Percentiles rank a stretch among this genome's conserved stretches.
These are phyloP conservation scores for Cutaneotrichosporon spelunceum DNA, from an alignment of 1,284 basidiomycete genomes.

Conservation along the genomic window DNA sequence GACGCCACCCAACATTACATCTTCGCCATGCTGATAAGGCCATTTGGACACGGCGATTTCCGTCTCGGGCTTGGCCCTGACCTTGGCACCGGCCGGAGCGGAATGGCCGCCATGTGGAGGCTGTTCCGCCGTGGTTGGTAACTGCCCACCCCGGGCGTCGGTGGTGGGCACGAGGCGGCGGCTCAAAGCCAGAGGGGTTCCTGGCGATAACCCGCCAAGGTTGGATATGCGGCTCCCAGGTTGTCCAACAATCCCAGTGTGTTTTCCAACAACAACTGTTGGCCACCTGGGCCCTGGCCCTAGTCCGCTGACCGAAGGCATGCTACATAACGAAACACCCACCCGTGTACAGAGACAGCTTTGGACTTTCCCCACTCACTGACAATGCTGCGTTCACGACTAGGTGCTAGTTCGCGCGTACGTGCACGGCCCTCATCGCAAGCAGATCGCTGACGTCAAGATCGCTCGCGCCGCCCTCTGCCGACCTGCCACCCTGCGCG, in stretches of 20 bases:
- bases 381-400: not conserved
- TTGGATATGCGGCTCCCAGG: not conserved
- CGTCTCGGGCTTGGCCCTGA: not conserved
- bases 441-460: not conserved
- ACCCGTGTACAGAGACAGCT: not conserved
- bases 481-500: not conserved
- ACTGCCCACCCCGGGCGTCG: too few relatives aligned
- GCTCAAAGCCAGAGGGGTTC: not conserved
- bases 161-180: too few relatives aligned
- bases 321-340: not conserved
- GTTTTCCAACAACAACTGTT: slow-evolving; percentile 4
- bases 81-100: too few relatives aligned
- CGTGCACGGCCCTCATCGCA: not conserved
- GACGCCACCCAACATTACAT: not conserved
- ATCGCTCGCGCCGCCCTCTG: not conserved
- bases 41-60: not conserved
- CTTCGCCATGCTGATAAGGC: not conserved
- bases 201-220: not conserved
- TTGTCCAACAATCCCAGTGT: not conserved
- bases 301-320: not conserved
- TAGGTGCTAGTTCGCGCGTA: not conserved
- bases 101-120: too few relatives aligned
- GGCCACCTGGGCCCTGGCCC: not conserved
- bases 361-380: not conserved
- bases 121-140: not conserved